Conservation (phyloP, 331 rosid genomes). For the Malus hybrid region DNA sequence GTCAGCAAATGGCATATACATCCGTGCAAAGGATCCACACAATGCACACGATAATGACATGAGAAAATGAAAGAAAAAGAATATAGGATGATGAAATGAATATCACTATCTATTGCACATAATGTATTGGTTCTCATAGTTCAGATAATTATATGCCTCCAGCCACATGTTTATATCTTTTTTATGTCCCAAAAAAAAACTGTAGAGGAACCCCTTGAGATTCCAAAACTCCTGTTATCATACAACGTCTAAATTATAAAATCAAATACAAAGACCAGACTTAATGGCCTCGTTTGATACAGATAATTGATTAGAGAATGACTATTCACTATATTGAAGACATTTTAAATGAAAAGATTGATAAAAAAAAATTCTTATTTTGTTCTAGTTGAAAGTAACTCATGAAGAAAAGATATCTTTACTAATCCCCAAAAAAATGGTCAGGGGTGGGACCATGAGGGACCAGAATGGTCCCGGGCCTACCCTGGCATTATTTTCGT, state of each 20-base stretch:
- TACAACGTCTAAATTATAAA: background rate
- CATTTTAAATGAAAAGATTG: no score
- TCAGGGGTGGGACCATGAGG: no score
- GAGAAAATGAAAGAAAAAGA: background rate
- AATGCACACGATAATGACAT: background rate
- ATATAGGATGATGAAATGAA: background rate
- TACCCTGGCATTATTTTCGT: no score
- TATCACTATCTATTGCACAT: background rate
- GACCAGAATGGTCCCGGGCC: no score
- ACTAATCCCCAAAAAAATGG: no score
- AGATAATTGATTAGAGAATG: no score
- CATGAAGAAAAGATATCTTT: no score
- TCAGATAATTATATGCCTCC: background rate
- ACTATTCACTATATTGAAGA: no score
- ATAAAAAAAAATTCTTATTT: no score
- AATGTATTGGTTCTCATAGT: background rate
- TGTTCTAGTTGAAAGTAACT: no score
- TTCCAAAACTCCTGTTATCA: background rate
- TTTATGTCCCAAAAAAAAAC: background rate
- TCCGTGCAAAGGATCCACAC: slow-evolving; percentile 2
- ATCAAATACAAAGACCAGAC: background rate
- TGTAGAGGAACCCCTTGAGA: background rate
- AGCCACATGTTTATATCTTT: background rate
- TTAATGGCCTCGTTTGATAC: background rate
- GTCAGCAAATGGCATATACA: background rate